Evolutionary conservation across 352 stramenopile genomes (phyloP).

Genomic region (Pythium apleroticum): DNA sequence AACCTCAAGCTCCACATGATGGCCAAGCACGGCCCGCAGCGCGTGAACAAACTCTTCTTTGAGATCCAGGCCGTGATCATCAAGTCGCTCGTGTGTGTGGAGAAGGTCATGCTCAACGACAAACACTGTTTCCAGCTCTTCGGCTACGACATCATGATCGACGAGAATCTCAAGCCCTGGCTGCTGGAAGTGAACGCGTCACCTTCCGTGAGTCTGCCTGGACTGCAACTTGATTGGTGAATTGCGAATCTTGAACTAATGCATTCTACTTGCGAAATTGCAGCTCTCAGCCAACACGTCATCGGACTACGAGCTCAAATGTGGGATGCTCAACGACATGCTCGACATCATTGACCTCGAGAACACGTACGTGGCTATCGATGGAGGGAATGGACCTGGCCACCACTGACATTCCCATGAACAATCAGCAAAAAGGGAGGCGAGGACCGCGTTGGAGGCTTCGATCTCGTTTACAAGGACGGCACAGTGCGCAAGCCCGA

Average conservation of each 20-base stretch:
- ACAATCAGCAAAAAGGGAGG: slow-evolving; percentile 25
- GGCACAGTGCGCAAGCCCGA: slow-evolving; percentile 63
- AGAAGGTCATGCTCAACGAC: slow-evolving; percentile 95
- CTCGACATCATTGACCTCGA: slow-evolving; percentile 95
- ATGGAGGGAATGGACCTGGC: background rate
- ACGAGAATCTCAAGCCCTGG: slow-evolving; percentile 91
- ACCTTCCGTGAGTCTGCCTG: slow-evolving; percentile 61
- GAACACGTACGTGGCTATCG: slow-evolving; percentile 44
- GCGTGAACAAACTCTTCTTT: slow-evolving; percentile 86
- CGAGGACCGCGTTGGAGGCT: slow-evolving; percentile 66
- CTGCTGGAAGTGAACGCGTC: slow-evolving; percentile 94
- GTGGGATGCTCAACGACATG: slow-evolving; percentile 92
- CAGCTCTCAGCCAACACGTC: slow-evolving; percentile 90
- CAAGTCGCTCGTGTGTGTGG: slow-evolving; percentile 83
- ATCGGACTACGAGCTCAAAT: slow-evolving; percentile 93
- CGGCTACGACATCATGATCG: slow-evolving; percentile 93
- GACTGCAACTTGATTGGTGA: background rate
- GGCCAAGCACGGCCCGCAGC: slow-evolving; percentile 76
- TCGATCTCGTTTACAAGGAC: slow-evolving; percentile 81
- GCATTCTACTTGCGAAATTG: background rate
- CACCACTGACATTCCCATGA: background rate
- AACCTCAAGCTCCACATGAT: slow-evolving; percentile 93
- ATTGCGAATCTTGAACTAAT: background rate
- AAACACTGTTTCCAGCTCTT: slow-evolving; percentile 96
- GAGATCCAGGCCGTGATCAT: slow-evolving; percentile 91